Evolutionary conservation across 768 basidiomycete species (phyloP), one percentile per base, ranked within the genome.

Genomic region (Rhodotorula kratochvilovae): DNA sequence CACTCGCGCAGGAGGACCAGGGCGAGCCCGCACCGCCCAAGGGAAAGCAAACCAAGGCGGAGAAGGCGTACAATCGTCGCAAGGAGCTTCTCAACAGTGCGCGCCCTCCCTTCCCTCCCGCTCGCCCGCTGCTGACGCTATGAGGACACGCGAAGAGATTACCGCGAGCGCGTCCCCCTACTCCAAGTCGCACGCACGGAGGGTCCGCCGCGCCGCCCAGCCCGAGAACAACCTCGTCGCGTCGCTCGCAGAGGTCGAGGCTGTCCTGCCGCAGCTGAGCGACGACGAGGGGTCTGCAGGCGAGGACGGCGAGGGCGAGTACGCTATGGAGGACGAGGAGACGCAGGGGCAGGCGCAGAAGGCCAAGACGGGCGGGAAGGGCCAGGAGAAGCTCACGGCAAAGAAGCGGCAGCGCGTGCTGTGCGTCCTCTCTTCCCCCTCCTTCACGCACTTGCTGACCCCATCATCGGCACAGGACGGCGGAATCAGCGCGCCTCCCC

Each of bases 101-200:
- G 72, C 21, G 33, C 31, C n/a, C 10, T 21, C 23, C 35, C 48
- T 15, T 21, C 25, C 31, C 15, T 2, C 12, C 42, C 2, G 19
- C 21, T 27, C 15, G 0, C 4, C 0, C 36, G n/a, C n/a, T 8
- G 13, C n/a, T 53, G n/a, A 53, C n/a, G 11, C n/a, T 1, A 8
- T n/a, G 3, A 10, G 13, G 11, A 13, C 29, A 16, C 19, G 35
- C 27, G 6, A 61, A 68, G 74, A 77, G 53, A 61, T 72, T 60
- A 65, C 59, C 15, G 53, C 66, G 1, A 43, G 64, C 17, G 27
- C 68, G 19, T 69, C 63, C 0, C 77, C 77, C 1, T 78, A 78
- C 64, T 77, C 76, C 19, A 76, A 76, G 35, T 77, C 76, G 23
- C 75, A 76, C 64, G 56, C 57, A 16, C 65, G 76, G 10, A 73